Conservation (phyloP, 2,329 filamentous ascomycete species). For the Colletotrichum ledebouriae region DNA sequence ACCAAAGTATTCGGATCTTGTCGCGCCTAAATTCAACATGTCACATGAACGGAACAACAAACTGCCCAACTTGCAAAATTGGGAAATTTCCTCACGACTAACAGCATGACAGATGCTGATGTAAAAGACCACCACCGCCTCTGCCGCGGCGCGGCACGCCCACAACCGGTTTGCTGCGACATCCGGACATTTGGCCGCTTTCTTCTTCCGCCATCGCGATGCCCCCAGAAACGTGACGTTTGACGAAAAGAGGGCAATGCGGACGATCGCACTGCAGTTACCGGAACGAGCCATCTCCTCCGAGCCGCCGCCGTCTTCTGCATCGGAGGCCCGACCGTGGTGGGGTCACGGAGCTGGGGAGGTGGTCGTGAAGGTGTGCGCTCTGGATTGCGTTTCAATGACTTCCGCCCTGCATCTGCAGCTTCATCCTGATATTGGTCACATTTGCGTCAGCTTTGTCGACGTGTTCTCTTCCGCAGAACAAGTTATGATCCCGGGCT, state of each 20-base stretch:
- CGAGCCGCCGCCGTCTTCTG: conserved; percentile 30
- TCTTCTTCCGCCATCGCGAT: conserved; percentile 1
- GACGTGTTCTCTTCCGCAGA: not conserved
- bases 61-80: not conserved
- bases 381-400: not conserved
- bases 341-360: conserved; percentile 23
- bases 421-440: conserved; percentile 3
- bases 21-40: too few species aligned
- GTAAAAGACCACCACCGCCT: conserved; percentile 10
- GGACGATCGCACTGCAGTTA: conserved; percentile 22
- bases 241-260: not conserved
- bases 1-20: conserved; percentile 9
- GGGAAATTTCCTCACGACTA: not conserved
- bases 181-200: not conserved
- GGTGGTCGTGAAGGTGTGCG: conserved; percentile 7
- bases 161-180: not conserved
- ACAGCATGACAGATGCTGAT: conserved; percentile 40
- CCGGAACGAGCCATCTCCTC: conserved; percentile 33
- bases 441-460: not conserved
- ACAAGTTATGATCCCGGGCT: not conserved
- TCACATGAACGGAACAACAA: too few species aligned
- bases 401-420: not conserved
- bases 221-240: conserved; percentile 3
- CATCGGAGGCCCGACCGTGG: conserved; percentile 28
- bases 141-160: not conserved